Evolutionary conservation across 75 land plant genomes (phyloP).

Genomic region (Selaginella moellendorffii): DNA sequence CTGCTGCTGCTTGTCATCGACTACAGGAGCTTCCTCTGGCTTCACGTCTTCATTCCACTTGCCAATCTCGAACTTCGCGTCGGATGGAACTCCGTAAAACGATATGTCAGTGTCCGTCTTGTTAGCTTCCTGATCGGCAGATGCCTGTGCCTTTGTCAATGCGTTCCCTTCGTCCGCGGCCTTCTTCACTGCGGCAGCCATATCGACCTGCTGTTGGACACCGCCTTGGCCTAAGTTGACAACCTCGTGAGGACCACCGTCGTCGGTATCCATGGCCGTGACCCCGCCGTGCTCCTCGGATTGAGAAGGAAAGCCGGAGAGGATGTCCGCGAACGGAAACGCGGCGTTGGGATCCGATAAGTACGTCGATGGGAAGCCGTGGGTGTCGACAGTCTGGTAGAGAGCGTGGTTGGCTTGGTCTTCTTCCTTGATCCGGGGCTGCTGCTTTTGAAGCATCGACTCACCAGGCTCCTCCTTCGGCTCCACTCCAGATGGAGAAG

Average conservation of each 20-base stretch:
- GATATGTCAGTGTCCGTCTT: neutral
- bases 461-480: neutral
- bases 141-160: no score
- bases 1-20: no score
- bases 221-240: no score
- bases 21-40: neutral
- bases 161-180: no score
- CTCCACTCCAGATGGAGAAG: neutral
- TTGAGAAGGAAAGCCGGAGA: neutral
- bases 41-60: neutral
- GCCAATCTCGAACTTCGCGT: neutral
- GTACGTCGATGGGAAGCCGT: neutral
- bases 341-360: neutral
- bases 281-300: neutral
- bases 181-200: no score
- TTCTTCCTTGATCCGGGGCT: neutral
- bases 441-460: neutral
- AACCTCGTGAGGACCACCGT: no score
- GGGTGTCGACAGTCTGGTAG: neutral
- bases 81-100: neutral
- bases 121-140: no score
- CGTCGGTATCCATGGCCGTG: neutral
- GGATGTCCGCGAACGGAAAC: neutral
- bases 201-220: no score
- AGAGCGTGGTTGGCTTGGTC: neutral